Conservation (phyloP, 176 grass and related monocot genomes). For the sorghum (Sorghum bicolor) region DNA sequence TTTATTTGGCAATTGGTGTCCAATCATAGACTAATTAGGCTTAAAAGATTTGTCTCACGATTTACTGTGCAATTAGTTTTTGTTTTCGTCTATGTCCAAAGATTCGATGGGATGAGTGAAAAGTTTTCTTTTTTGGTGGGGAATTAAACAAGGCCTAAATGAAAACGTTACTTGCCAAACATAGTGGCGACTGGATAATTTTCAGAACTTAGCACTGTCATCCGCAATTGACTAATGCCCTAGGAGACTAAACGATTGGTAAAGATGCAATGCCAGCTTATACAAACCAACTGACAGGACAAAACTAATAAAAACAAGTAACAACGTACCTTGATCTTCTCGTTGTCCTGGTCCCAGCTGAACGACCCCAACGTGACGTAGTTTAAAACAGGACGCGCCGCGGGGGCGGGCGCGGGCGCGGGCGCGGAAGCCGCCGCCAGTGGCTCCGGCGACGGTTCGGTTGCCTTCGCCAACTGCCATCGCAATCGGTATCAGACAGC, state of each 20-base stretch:
- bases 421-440: background rate
- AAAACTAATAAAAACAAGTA: background rate
- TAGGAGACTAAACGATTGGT: background rate
- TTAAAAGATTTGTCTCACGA: too few relatives aligned
- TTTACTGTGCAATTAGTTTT: too few relatives aligned
- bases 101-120: too few relatives aligned
- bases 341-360: slow-evolving; percentile 90
- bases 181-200: background rate
- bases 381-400: slow-evolving; percentile 10
- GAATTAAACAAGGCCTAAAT: too few relatives aligned
- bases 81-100: too few relatives aligned
- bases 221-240: background rate
- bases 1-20: too few relatives aligned
- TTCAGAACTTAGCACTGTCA: background rate
- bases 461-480: slow-evolving; percentile 32
- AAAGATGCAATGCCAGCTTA: background rate
- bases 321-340: slow-evolving; percentile 72
- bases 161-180: background rate
- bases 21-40: too few relatives aligned
- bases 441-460: slow-evolving; percentile 15
- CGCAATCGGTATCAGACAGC: background rate
- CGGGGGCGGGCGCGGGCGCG: background rate
- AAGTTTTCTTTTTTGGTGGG: too few relatives aligned
- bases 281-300: background rate
- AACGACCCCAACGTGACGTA: slow-evolving; percentile 78